Base-by-base conservation (phyloP, 768 basidiomycete species). In the Lentinula sp. region DNA sequence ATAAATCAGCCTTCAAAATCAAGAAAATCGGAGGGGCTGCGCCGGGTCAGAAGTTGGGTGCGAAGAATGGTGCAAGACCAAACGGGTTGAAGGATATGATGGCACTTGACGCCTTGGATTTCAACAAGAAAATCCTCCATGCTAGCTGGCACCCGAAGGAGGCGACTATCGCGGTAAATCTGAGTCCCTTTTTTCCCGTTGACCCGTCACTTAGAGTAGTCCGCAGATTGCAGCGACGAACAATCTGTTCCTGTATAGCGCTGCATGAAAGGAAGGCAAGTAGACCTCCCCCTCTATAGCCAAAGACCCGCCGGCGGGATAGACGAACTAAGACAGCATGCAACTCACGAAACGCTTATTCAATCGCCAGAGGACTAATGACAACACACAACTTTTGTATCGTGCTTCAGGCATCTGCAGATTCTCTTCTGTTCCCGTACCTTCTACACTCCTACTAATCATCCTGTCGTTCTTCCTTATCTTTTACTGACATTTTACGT, bases 1-100 rank as follows among this genome's bases (percentile, higher is more conserved):
- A 99, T 79, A 99, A 99, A 75, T 95, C 94, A 15, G 95, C 96
- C 6, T 99, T 99, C 81, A 98, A 98, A 75, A 93, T 93, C 53
- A 99, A 98, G 88, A 99, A 98, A 83, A 91, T 97, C 59, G 94
- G 95, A 12, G 95, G 91, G 2, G 87, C 88, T 8, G 69, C 88
- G 59, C 84, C 85, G n/a, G 86, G 85, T 42, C 85, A 82, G 69
- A 90, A 90, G 73, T 76, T 82, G 63, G 77, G 81, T 51, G 69
- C 82, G 68, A 88, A 90, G 84, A 87, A 94, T 72, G 93, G 94
- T 12, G 78, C 83, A 37, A 85, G 91, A 68, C 80, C 82, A 42
- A 84, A 85, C 55, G 82, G 81, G 54, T 75, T 91, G 72, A 87
- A 89, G 71, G 94, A 96, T 65, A 84, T 87, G 52, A 92, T 97